Base-by-base conservation (phyloP, 768 basidiomycete genomes). In the Pisolithus orientalis region DNA sequence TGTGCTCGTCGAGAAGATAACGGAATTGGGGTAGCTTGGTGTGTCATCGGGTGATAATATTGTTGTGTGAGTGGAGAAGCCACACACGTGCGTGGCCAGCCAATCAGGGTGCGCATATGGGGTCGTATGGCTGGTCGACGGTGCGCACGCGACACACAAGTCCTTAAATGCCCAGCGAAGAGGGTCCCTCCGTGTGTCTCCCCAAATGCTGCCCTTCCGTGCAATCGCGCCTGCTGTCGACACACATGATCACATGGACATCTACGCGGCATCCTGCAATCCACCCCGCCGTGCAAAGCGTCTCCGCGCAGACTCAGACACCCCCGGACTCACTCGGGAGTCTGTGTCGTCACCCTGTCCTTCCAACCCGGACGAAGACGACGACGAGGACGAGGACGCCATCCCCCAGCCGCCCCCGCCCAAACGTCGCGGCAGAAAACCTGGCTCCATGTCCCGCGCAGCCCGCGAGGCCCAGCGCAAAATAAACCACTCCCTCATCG, bases 401-500 rank as follows among this genome's bases (percentile, higher is more conserved):
- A 13, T 60, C 1, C 47, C 60, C 17, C 56, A 55, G 6, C 44
- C 59, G 6, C 57, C 65, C 0, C 65, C 68, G 10, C 69, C 76
- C 9, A 86, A 81, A 64, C 82, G 86, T 21, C 85, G 87, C 3
- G 82, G 89, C 16, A 74, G 79, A 47, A 88, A 86, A 62, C 85
- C 88, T 0, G 84, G 83, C 8, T 76, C 80, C 8, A 68, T 88
- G 44, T 87, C 87, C 16, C 85, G 88, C 54, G 79, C 80, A 13
- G 87, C 87, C 29, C 78, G 94, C 44, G 93, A 95, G 69, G 80
- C 85, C 2, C 84, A 91, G 68, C 82, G 94, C 49, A 92, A 94
- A 66, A 81, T 91, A 34, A 96, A 96, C 69, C 94, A 98, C 63
- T 90, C 87, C 5, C 83, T 94, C 56, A 98, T 98, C 65, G 94